Percentiles rank a stretch among this genome's conserved stretches.
These are phyloP conservation scores for Blastomyces gilchristii DNA, from an alignment of 2,329 filamentous ascomycete genomes.

Conservation along the genomic window DNA sequence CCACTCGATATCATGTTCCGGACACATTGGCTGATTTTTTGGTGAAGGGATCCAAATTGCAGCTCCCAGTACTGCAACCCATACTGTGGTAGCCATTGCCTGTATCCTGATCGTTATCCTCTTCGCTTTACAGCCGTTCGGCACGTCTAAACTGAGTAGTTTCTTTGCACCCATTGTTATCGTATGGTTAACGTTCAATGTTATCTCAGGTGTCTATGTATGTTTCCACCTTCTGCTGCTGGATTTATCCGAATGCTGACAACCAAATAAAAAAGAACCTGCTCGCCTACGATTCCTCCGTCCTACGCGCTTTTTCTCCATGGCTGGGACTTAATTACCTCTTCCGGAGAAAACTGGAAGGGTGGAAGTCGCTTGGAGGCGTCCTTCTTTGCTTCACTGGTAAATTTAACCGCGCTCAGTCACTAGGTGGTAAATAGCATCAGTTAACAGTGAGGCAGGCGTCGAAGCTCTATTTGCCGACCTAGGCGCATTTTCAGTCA, in stretches of 20 bases:
- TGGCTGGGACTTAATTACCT: constrained; percentile 42
- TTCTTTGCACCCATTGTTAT: constrained; percentile 46
- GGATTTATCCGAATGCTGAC: not conserved
- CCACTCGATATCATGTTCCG: not conserved
- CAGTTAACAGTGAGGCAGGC: constrained; percentile 29
- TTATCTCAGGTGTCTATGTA: constrained; percentile 44
- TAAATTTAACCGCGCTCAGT: constrained; percentile 1
- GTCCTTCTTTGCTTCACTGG: constrained; percentile 61
- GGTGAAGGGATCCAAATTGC: constrained; percentile 15
- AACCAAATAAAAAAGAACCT: constrained; percentile 28
- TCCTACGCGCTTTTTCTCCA: constrained; percentile 44
- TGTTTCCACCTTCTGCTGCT: constrained; percentile 9
- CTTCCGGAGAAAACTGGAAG: constrained; percentile 40
- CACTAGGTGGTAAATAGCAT: not conserved
- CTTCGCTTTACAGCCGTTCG: constrained; percentile 47
- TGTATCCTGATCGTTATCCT: constrained; percentile 36
- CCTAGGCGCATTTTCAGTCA: constrained; percentile 54
- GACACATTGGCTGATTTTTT: not conserved
- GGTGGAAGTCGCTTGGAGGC: constrained; percentile 48
- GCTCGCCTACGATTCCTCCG: constrained; percentile 36
- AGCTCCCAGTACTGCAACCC: constrained; percentile 11
- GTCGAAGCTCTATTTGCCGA: constrained; percentile 74
- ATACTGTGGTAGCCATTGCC: constrained; percentile 13
- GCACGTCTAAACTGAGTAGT: constrained; percentile 34
- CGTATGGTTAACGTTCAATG: constrained; percentile 46